phyloP scores from a whole-genome alignment of 257 asterid species.

The Agastache rugosa region DNA sequence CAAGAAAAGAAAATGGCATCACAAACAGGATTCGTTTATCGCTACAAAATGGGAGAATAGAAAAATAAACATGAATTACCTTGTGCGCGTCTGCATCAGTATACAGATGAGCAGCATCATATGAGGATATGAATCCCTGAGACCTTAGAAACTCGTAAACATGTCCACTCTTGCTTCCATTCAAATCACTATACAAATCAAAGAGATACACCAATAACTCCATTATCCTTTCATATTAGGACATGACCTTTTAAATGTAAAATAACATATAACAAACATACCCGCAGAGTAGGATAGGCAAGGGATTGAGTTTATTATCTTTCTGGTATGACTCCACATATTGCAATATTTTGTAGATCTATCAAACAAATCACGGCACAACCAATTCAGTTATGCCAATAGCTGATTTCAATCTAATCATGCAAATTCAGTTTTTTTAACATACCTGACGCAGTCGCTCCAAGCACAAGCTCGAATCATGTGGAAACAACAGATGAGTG shows the following conservation, averaged over 20 bases:
- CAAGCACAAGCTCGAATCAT: conserved; percentile 83
- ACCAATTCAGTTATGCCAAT: conserved; percentile 13
- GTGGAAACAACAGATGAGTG: conserved; percentile 93
- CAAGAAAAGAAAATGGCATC: conserved; percentile 35
- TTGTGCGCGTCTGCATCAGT: conserved; percentile 98
- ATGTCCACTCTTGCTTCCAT: conserved; percentile 97
- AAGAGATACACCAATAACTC: conserved; percentile 20
- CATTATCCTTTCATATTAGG: conserved; percentile 19
- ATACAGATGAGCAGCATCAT: conserved; percentile 95
- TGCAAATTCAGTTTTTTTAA: background rate
- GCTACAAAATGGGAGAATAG: background rate
- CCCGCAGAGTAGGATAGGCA: conserved; percentile 95
- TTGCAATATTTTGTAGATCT: conserved; percentile 94
- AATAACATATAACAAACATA: conserved; percentile 35
- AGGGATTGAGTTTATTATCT: conserved; percentile 83
- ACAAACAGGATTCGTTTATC: conserved; percentile 29
- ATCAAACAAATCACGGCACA: conserved; percentile 23
- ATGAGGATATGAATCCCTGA: conserved; percentile 93
- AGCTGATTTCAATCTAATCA: background rate
- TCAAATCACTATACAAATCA: conserved; percentile 74
- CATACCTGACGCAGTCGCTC: conserved; percentile 93
- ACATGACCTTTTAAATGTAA: background rate
- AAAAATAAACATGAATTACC: conserved; percentile 45
- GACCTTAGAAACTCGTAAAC: conserved; percentile 92
- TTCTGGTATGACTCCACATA: conserved; percentile 84